Conservation (phyloP, 257 asterid genomes). For the Scutellaria galericulata region DNA sequence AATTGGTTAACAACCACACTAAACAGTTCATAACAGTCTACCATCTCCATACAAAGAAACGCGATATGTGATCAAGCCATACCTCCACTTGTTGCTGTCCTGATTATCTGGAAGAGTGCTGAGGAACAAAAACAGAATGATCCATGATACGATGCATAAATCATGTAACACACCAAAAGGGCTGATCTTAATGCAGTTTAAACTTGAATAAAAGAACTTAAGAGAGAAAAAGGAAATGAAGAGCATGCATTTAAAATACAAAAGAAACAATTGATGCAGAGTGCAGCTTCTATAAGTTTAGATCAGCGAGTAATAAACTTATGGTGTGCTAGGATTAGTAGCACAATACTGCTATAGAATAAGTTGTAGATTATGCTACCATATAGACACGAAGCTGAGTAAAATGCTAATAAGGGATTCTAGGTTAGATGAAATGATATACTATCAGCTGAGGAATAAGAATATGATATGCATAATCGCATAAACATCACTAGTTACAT, state of each 20-base stretch:
- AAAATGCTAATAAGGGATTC: not conserved
- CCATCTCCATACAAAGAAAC: not conserved
- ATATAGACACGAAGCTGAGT: not conserved
- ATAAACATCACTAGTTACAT: not conserved
- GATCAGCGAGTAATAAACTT: too few relatives aligned
- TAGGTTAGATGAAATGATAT: not conserved
- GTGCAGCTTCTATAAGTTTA: too few relatives aligned
- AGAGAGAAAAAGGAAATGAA: not conserved
- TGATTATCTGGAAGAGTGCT: slow-evolving; percentile 53
- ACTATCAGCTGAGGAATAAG: not conserved
- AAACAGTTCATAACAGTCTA: not conserved
- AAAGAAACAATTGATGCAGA: too few relatives aligned
- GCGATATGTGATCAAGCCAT: slow-evolving; percentile 35
- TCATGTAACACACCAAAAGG: not conserved
- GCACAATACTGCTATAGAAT: not conserved
- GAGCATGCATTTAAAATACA: not conserved
- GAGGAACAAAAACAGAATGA: slow-evolving; percentile 1
- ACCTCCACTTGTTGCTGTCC: slow-evolving; percentile 51
- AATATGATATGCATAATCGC: not conserved
- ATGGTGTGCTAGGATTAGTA: too few relatives aligned
- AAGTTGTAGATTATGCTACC: not conserved
- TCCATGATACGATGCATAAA: not conserved
- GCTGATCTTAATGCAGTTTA: not conserved
- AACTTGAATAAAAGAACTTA: too few relatives aligned
- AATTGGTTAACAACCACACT: slow-evolving; percentile 3